phyloP scores from a whole-genome alignment of 176 grass and related monocot species.

The Phragmites australis region DNA sequence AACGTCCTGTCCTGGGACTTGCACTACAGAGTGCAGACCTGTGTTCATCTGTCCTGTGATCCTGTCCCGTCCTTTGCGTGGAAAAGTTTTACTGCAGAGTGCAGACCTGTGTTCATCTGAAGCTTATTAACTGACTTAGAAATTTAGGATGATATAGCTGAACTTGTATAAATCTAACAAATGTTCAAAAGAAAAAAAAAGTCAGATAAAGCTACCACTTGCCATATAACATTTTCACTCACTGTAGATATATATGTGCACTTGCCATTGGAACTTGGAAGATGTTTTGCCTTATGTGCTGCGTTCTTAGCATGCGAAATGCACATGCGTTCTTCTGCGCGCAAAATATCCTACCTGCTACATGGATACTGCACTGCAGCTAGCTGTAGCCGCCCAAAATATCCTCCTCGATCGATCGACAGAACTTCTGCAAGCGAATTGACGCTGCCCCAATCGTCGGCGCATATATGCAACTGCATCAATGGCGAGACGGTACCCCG shows the following conservation, averaged over 20 bases:
- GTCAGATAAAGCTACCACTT: neutral
- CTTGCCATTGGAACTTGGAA: neutral
- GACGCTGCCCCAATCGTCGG: neutral
- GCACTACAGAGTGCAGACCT: neutral
- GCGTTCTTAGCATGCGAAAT: neutral
- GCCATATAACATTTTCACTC: neutral
- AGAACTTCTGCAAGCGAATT: neutral
- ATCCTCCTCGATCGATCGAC: neutral
- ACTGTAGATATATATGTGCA: too few species aligned
- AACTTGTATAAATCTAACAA: neutral
- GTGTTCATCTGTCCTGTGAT: too few species aligned
- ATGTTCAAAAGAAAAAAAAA: neutral
- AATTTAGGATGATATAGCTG: neutral
- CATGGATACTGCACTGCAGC: neutral
- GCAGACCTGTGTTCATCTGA: neutral
- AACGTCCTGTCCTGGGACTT: neutral
- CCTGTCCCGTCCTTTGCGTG: too few species aligned
- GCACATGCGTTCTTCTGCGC: neutral
- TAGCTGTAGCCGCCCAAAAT: neutral
- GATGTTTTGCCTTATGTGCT: neutral
- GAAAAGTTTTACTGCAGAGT: slow-evolving; percentile 5
- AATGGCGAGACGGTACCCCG: slow-evolving; percentile 13
- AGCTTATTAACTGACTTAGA: too few species aligned
- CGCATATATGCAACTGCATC: neutral
- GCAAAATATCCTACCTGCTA: too few species aligned